Conservation (phyloP, 2,329 filamentous ascomycete genomes). For the Lachnellula arida region DNA sequence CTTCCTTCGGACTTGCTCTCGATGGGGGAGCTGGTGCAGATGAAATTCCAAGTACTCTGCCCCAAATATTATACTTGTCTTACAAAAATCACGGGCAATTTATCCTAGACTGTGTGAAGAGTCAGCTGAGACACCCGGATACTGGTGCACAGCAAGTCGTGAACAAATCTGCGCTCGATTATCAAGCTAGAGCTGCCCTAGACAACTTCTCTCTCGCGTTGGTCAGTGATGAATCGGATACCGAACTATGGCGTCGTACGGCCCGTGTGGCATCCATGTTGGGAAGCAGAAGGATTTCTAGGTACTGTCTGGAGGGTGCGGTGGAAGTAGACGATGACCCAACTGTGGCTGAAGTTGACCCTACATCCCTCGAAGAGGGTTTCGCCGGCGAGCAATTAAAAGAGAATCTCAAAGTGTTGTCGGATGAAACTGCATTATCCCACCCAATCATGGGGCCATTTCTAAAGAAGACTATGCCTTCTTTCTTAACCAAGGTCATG, state of each 20-base stretch:
- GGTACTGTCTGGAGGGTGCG: constrained; percentile 61
- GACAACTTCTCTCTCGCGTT: constrained; percentile 55
- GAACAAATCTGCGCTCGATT: constrained; percentile 31
- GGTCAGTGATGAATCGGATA: constrained; percentile 62
- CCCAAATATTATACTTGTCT: constrained; percentile 85
- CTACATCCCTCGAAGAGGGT: constrained; percentile 57
- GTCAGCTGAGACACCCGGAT: constrained; percentile 41
- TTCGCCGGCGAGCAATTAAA: constrained; percentile 60
- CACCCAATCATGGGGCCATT: constrained; percentile 59
- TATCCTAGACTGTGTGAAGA: constrained; percentile 67
- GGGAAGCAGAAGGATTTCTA: constrained; percentile 50
- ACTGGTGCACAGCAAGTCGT: constrained; percentile 31
- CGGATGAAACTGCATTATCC: constrained; percentile 51
- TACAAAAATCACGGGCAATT: constrained; percentile 97
- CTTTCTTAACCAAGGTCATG: constrained; percentile 47
- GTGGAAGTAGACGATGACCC: constrained; percentile 65
- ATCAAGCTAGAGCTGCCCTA: constrained; percentile 40
- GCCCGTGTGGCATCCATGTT: constrained; percentile 56
- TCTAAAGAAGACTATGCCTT: constrained; percentile 46
- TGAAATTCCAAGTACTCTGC: constrained; percentile 71
- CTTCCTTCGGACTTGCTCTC: constrained; percentile 45
- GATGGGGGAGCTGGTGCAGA: constrained; percentile 62
- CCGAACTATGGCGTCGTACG: constrained; percentile 58
- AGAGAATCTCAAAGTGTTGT: constrained; percentile 47
- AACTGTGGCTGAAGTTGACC: constrained; percentile 55